Evolutionary conservation across 2,329 filamentous ascomycete genomes (phyloP).

Genomic region (Xylariales sp.): DNA sequence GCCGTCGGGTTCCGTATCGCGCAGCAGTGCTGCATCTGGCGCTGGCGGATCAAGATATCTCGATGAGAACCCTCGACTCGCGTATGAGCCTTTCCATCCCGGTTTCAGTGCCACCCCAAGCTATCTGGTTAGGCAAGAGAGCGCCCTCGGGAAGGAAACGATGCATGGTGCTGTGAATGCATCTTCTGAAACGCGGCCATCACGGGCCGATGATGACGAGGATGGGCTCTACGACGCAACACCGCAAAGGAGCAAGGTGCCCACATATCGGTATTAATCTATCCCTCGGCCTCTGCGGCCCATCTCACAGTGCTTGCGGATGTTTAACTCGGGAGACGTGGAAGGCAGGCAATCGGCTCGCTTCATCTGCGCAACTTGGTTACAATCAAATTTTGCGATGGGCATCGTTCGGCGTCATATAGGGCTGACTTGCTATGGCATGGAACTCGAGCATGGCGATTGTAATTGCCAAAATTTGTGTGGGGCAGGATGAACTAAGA

Average conservation of each 20-base stretch:
- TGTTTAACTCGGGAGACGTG: too few relatives aligned
- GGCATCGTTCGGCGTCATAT: too few relatives aligned
- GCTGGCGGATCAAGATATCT: slow-evolving; percentile 16
- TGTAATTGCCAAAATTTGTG: too few relatives aligned
- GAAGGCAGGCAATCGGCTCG: too few relatives aligned
- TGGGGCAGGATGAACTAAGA: too few relatives aligned
- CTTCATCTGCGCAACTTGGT: too few relatives aligned
- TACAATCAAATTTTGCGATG: too few relatives aligned
- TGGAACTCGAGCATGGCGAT: too few relatives aligned
- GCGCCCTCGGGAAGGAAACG: slow-evolving; percentile 34
- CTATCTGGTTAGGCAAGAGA: slow-evolving; percentile 35
- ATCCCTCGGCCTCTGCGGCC: too few relatives aligned
- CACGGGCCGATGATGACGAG: slow-evolving; percentile 6
- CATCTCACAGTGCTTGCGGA: too few relatives aligned
- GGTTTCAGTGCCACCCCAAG: slow-evolving; percentile 29
- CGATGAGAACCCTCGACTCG: slow-evolving; percentile 22
- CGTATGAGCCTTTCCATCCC: slow-evolving; percentile 30
- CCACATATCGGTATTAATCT: slow-evolving; percentile 16
- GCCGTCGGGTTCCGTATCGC: slow-evolving; percentile 12
- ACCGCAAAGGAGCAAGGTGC: slow-evolving; percentile 13
- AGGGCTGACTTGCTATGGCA: too few relatives aligned
- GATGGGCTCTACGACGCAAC: slow-evolving; percentile 11
- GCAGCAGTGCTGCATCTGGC: slow-evolving; percentile 14
- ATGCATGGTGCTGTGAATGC: slow-evolving; percentile 33
- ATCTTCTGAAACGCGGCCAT: background rate